Evolutionary conservation across 129 eudicot species (phyloP), one percentile per base, ranked within the genome.

Genomic region (Ambrosia trifida): DNA sequence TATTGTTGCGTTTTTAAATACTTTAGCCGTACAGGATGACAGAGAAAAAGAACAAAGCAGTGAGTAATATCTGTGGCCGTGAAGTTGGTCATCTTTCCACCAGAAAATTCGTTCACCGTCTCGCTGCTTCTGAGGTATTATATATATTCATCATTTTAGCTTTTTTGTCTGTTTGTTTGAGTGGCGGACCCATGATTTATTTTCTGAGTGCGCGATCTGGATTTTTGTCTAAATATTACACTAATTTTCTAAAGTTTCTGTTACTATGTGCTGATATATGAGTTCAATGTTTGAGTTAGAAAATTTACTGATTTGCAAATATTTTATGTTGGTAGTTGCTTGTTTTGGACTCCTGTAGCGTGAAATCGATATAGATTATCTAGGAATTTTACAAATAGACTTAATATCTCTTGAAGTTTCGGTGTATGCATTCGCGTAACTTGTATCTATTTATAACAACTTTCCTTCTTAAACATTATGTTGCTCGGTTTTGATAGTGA

Each of bases 21-120:
- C 4, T 52, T 69, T 14, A 54, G 13, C 36, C 1, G 72, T 45
- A 50, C 68, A 67, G 72, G 73, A 69, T 31, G 51, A 75, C 66
- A 77, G 80, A 77, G 46, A 85, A 84, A 61, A 84, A 82, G 79
- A 49, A 70, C 9, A 76, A 76, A 82, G 62, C 78, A 41, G 72
- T 89, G 57, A 80, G 85, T n/a, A 87, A 85, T 76, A 86, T 93
- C 31, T 89, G 84, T 87, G 73, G 79, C 74, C 89, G 98, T n/a
- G 96, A 89, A 70, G 81, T 93, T 58, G 98, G 98, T 52, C 76
- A 28, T 35, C 79, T 93, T 58, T 87, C 95, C 62, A 64, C 91
- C 71, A 58, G 90, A 49, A 85, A 70, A 68, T 93, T 89, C 80
- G 85, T 90, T 28, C 86, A 79, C 56, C 96, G 91, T 14, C 86